Evolutionary conservation across 106 monocot species (phyloP).

Genomic region (Dioscorea alata): DNA sequence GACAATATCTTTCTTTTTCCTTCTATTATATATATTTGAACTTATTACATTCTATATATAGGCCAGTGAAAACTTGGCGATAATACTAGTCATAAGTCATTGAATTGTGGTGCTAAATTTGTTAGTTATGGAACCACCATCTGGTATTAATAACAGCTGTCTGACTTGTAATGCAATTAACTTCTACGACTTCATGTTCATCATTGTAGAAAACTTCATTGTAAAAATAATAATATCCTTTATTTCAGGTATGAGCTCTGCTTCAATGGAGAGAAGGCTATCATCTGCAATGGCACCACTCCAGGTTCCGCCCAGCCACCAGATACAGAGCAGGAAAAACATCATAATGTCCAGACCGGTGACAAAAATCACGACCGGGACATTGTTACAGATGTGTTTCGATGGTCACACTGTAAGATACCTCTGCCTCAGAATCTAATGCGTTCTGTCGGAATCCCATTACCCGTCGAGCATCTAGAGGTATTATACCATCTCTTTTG

Average conservation of each 20-base stretch:
- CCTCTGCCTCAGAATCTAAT: slow-evolving; percentile 59
- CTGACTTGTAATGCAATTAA: no score
- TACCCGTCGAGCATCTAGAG: slow-evolving; percentile 67
- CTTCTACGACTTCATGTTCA: no score
- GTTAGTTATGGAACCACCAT: no score
- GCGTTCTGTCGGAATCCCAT: slow-evolving; percentile 69
- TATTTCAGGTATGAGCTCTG: slow-evolving; percentile 75
- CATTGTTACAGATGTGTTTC: slow-evolving; percentile 48
- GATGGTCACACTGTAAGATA: slow-evolving; percentile 90
- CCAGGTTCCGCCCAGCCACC: slow-evolving; percentile 24
- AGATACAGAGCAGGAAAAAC: slow-evolving; percentile 38
- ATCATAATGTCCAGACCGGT: slow-evolving; percentile 40
- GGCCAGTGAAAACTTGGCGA: no score
- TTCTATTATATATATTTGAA: no score
- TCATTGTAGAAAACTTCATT: no score
- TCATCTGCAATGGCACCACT: slow-evolving; percentile 26
- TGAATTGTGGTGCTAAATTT: no score
- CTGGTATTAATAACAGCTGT: no score
- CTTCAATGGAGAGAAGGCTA: slow-evolving; percentile 53
- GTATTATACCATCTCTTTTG: slow-evolving; percentile 15
- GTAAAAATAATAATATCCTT: no score
- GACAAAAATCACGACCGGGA: slow-evolving; percentile 46
- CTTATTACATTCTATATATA: no score
- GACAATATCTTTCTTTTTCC: no score
- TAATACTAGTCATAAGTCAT: no score